A percentile compares a stretch with the other conserved stretches of the same genome.
Conservation (phyloP, 345 rosid species). For the Rhodomyrtus tomentosa region DNA sequence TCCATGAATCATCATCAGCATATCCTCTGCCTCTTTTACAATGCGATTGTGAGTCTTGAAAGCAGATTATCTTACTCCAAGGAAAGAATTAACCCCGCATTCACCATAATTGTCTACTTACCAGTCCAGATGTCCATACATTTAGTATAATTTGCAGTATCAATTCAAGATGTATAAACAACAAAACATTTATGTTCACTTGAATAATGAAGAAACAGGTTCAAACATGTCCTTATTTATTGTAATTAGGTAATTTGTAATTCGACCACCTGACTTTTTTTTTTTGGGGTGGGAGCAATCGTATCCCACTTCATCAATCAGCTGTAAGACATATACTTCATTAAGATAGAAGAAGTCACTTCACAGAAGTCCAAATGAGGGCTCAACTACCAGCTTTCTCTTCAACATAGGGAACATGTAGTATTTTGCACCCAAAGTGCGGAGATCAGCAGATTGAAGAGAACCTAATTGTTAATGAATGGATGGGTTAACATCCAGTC, state of each 20-base stretch:
- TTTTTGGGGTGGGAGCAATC: neutral
- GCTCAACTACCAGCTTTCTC: neutral
- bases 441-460: neutral
- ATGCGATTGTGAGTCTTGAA: neutral
- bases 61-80: neutral
- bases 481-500: neutral
- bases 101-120: neutral
- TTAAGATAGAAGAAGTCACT: neutral
- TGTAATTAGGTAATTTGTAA: neutral
- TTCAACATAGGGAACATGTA: neutral
- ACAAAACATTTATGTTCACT: neutral
- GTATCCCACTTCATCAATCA: neutral
- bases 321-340: neutral
- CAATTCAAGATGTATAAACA: neutral
- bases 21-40: neutral
- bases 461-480: neutral
- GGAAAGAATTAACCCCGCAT: neutral
- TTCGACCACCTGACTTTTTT: neutral
- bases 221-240: neutral
- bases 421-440: neutral
- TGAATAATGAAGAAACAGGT: neutral
- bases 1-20: neutral
- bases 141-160: neutral
- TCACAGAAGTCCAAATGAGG: neutral
- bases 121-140: neutral